These are phyloP conservation scores for Ormosia semicastrata DNA, from an alignment of 306 rosid genomes.

Conservation along the genomic window DNA sequence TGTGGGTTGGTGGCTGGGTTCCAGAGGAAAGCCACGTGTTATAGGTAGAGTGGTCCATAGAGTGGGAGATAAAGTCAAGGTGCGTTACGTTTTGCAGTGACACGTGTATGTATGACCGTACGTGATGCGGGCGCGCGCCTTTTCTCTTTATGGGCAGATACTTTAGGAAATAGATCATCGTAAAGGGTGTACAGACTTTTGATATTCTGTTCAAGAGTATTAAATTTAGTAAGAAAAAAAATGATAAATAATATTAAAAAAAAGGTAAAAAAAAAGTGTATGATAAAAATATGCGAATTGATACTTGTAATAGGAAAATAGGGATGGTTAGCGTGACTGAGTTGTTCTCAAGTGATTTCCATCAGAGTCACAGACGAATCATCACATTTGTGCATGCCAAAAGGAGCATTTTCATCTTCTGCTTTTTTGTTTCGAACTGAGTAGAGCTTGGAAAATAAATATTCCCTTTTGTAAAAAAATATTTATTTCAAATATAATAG, in stretches of 20 bases:
- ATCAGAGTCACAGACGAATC: conserved; percentile 24
- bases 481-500: not conserved
- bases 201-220: too few species aligned
- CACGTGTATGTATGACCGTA: conserved; percentile 39
- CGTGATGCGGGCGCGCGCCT: not conserved
- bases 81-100: conserved; percentile 17
- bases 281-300: too few species aligned
- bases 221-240: too few species aligned
- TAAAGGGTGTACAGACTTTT: too few species aligned
- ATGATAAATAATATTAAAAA: too few species aligned
- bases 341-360: not conserved
- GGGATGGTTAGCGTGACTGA: not conserved
- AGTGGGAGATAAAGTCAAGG: conserved; percentile 23
- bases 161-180: too few species aligned
- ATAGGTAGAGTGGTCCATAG: conserved; percentile 36
- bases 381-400: not conserved
- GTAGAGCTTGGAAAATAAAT: not conserved
- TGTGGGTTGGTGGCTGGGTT: conserved; percentile 29
- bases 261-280: too few species aligned
- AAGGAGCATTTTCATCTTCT: not conserved
- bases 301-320: too few species aligned
- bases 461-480: not conserved
- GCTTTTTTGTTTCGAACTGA: not conserved
- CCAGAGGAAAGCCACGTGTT: conserved; percentile 30
- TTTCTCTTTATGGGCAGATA: not conserved